Base-by-base conservation (phyloP, 345 rosid species). In the Citrus reticulata region DNA sequence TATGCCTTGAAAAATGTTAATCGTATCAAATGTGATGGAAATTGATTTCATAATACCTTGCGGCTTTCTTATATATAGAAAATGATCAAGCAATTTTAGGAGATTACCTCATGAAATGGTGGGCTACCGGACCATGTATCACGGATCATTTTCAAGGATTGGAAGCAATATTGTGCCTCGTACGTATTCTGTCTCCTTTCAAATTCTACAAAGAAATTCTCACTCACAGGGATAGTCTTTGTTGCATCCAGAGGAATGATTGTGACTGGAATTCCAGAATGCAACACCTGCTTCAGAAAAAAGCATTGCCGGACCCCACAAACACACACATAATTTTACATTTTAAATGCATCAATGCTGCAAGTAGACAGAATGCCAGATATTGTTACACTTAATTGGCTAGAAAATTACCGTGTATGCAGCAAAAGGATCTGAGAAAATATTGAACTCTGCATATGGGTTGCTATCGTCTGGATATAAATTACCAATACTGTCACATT, bases 221-320 rank as follows among this genome's bases (percentile, higher is more conserved):
- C 22, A 80, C 30, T 87, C 59, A 87, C 76, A 2, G 98, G 95
- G 78, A 93, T 92, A 9, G 97, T 93, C 79, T 95, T 91, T 29
- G 99, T 95, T 70, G 98, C 99, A 86, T 95, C 99, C 14, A 95
- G 82, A 2, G 98, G 98, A 76, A 93, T 90, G 30, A 93, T 84
- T 3, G 98, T 90, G 84, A 93, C 49, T 2, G 98, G 95, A 73
- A 95, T 83, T 81, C 98, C 98, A 58, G 98, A 93, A 83, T 93
- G 97, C 65, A 95, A 75, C 70, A 95, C 99, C 98, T 95, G 83
- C 69, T 65, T 65, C 22, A 20, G 24, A 20, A 24, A 20, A 34
- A 65, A 65, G 1, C 42, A 34, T 64, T 19, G 9, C 20, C 4
- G 19, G 11, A 11, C 51, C 51, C 17, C 17, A 13, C 51, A 30